Conservation (phyloP, 2,329 filamentous ascomycete genomes). For the Phialemonium atrogriseum region DNA sequence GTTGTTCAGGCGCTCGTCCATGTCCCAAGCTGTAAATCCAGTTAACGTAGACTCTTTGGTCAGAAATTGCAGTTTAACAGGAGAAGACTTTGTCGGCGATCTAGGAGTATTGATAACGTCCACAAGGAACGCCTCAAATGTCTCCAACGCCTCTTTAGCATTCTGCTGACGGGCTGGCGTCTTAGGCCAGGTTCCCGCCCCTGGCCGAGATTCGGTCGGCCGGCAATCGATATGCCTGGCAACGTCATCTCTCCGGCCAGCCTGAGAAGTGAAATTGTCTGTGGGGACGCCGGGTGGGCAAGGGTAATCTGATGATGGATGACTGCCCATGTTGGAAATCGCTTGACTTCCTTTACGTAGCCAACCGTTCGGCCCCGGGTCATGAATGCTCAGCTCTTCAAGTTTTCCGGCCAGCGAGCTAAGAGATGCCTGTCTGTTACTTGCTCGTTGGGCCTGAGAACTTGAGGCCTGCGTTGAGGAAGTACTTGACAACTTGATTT, state of each 20-base stretch:
- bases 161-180: conserved; percentile 1
- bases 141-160: conserved; percentile 10
- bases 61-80: conserved; percentile 46
- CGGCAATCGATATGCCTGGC: not conserved
- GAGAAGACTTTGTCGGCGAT: conserved; percentile 34
- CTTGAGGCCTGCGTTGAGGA: conserved; percentile 6
- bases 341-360: conserved; percentile 34
- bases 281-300: conserved; percentile 6
- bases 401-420: conserved; percentile 22
- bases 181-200: not conserved
- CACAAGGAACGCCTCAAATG: conserved; percentile 19
- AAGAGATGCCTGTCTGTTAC: conserved; percentile 35
- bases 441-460: conserved; percentile 1
- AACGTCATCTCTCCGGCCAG: not conserved
- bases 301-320: conserved; percentile 12
- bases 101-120: conserved; percentile 20
- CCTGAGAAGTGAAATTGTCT: not conserved
- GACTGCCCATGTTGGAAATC: conserved; percentile 25
- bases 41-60: conserved; percentile 66
- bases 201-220: conserved; percentile 1
- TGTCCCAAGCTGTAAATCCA: conserved; percentile 64
- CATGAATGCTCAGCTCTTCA: conserved; percentile 28
- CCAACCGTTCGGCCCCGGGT: conserved; percentile 14
- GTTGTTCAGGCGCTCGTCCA: conserved; percentile 65
- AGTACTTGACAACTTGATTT: too few relatives aligned